Conservation (phyloP, 2,329 filamentous ascomycete genomes). For the Eurotiales sp. region DNA sequence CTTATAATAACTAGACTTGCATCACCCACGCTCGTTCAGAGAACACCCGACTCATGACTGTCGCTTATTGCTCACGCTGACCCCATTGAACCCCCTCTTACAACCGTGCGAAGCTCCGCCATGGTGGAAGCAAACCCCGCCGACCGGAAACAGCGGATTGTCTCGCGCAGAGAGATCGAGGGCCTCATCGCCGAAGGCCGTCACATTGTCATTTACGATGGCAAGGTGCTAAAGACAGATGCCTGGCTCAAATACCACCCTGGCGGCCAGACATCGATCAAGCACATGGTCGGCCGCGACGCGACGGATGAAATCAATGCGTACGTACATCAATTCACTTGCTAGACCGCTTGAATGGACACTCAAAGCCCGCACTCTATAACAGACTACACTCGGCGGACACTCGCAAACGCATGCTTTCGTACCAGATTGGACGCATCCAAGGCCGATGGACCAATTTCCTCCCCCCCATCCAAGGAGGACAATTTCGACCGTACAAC, state of each 20-base stretch:
- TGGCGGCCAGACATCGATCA: constrained; percentile 84
- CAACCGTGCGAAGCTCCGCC: too few relatives aligned
- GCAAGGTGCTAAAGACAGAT: constrained; percentile 80
- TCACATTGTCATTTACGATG: constrained; percentile 75
- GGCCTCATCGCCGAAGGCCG: constrained; percentile 77
- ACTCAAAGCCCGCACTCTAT: too few relatives aligned
- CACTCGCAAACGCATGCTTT: constrained; percentile 70
- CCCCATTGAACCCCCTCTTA: too few relatives aligned
- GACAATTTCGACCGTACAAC: constrained; percentile 62
- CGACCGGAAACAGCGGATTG: constrained; percentile 45
- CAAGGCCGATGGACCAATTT: constrained; percentile 85
- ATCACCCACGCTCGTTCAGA: too few relatives aligned
- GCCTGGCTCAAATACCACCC: constrained; percentile 87
- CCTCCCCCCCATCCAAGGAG: constrained; percentile 85
- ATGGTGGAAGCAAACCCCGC: constrained; percentile 13
- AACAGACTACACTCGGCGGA: constrained; percentile 71
- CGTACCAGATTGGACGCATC: constrained; percentile 78
- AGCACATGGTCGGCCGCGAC: constrained; percentile 90
- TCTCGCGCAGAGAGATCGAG: constrained; percentile 67
- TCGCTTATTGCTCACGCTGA: too few relatives aligned
- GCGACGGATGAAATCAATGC: constrained; percentile 91
- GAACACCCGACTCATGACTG: too few relatives aligned
- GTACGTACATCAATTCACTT: constrained; percentile 57
- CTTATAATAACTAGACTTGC: too few relatives aligned
- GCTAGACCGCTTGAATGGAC: too few relatives aligned